phyloP scores from a whole-genome alignment of 129 eudicot species.

The Daucus carota region DH1_v3.0 NC_030383.2:46948001-46948500 shows the following conservation, averaged over 20 bases:
- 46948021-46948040: background rate
- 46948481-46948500: background rate
- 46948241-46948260: background rate
- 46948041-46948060: background rate
- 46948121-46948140: slow-evolving; percentile 83
- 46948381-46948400: background rate
- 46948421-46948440: background rate
- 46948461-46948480: background rate
- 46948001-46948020: background rate
- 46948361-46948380: background rate
- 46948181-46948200: slow-evolving; percentile 88
- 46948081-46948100: slow-evolving; percentile 38
- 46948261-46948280: background rate
- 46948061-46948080: background rate
- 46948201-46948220: slow-evolving; percentile 73
- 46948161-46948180: slow-evolving; percentile 93
- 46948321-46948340: background rate
- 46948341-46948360: background rate
- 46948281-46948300: background rate
- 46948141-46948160: slow-evolving; percentile 91
- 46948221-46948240: slow-evolving; percentile 62
- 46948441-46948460: background rate
- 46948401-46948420: background rate
- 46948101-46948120: slow-evolving; percentile 83
- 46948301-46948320: background rate